Evolutionary conservation across 2,329 filamentous ascomycete genomes (phyloP).

Genomic region (Karstenula rhodostoma): DNA sequence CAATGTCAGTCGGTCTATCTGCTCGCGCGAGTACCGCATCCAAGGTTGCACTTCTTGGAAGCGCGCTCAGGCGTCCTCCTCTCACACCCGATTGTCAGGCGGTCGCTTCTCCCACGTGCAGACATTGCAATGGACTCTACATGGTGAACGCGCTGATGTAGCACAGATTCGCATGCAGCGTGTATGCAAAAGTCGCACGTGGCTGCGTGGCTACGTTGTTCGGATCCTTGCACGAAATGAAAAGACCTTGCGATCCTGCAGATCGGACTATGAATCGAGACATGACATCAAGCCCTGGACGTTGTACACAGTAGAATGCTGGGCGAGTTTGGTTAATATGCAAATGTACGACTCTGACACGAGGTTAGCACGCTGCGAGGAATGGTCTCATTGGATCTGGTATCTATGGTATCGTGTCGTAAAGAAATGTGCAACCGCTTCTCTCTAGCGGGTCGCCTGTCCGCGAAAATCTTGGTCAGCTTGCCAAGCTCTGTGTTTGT

Average conservation of each 20-base stretch:
- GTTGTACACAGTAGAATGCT: background rate
- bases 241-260: background rate
- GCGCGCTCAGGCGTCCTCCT: too few relatives aligned
- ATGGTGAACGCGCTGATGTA: background rate
- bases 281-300: conserved; percentile 35
- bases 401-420: conserved; percentile 43
- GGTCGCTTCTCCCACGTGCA: background rate
- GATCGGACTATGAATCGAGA: conserved; percentile 1
- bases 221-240: conserved; percentile 9
- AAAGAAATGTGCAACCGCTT: conserved; percentile 16
- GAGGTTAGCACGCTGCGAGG: background rate
- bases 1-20: too few relatives aligned
- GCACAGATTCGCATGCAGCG: background rate
- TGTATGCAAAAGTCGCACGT: background rate
- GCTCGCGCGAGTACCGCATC: too few relatives aligned
- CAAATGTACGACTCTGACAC: background rate
- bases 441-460: conserved; percentile 20
- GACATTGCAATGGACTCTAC: background rate
- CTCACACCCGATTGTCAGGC: too few relatives aligned
- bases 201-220: background rate
- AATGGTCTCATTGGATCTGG: conserved; percentile 25
- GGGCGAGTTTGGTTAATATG: background rate
- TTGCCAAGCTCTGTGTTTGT: conserved; percentile 7
- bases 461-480: conserved; percentile 29
- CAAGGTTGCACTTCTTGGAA: too few relatives aligned